Base-by-base conservation (phyloP, 441 rosid species). In the Omphalea diandra region DNA sequence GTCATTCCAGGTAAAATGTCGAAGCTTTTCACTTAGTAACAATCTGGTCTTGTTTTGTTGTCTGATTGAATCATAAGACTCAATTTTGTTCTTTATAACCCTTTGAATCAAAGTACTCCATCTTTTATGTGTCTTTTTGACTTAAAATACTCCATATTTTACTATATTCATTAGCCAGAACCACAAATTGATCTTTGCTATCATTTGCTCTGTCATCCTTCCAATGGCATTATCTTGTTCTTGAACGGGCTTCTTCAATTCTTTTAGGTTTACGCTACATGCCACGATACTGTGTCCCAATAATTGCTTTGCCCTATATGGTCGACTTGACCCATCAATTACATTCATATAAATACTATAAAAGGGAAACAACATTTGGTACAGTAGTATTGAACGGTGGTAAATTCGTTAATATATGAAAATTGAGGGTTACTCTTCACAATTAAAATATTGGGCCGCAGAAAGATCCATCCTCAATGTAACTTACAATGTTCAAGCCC, bases 1-100 rank as follows among this genome's bases (percentile, higher is more conserved):
- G 81, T 81, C 94, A 58, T 90, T 95, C 88, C 97, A 93, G 99
- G 99, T 95, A 73, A 47, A 63, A 55, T 70, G 20, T 59, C 59
- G 38, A 74, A 65, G 35, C 68, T 68, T 75, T 27, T 71, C 40
- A 8, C 15, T 11, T 67, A 29, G 54, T 22, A 35, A 47, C 29
- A 6, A 68, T 53, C 35, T 38, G 60, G 26, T 61, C 54, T 67
- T 72, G 31, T 65, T 46, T 71, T 18, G 70, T 32, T 46, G 22
- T 47, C 22, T 17, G 20, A n/a, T 68, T 70, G 66, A 58, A 61
- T 62, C 57, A 55, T 54, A 52, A 27, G 29, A 31, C 52, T 52
- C 15, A 12, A 17, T 64, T 44, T 46, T 18, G 36, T 46, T 33
- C 18, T 27, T 58, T 10, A 47, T 40, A 40, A 7, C 46, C 14